These are phyloP conservation scores for Tanacetum coccineum DNA, from an alignment of 129 eudicot genomes.

Conservation along the genomic window DNA sequence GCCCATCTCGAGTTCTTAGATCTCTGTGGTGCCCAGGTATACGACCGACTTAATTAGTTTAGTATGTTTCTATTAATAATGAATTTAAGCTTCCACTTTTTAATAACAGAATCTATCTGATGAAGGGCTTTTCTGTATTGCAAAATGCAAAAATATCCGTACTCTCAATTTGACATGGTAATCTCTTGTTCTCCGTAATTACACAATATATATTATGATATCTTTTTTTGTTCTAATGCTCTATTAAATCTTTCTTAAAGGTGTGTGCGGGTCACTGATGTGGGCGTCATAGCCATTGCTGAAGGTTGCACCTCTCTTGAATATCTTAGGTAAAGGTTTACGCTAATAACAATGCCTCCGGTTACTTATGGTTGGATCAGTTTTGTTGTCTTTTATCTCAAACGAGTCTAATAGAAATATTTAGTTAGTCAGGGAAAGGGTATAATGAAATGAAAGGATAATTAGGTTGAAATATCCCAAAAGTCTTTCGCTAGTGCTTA, in stretches of 20 bases:
- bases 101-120: constrained; percentile 76
- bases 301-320: constrained; percentile 86
- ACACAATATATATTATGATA: constrained; percentile 3
- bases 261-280: constrained; percentile 84
- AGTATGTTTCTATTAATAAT: neutral
- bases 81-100: constrained; percentile 9
- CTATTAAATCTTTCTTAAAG: constrained; percentile 30
- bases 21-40: constrained; percentile 99
- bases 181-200: constrained; percentile 5
- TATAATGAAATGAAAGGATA: too few species aligned
- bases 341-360: neutral
- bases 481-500: too few species aligned
- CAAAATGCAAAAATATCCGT: constrained; percentile 66
- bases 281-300: constrained; percentile 76
- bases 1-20: constrained; percentile 71
- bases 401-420: too few species aligned
- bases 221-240: neutral
- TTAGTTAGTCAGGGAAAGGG: too few species aligned
- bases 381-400: neutral
- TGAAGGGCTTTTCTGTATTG: constrained; percentile 74
- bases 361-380: neutral
- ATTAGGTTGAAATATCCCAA: too few species aligned
- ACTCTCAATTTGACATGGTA: constrained; percentile 90
- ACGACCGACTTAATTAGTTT: neutral
- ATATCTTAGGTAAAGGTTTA: constrained; percentile 59